Percentiles rank a stretch among this genome's conserved stretches.
These are phyloP conservation scores for Acanthamoeba healyi DNA, from an alignment of 208 protist genomes.

Conservation along the genomic window DNA sequence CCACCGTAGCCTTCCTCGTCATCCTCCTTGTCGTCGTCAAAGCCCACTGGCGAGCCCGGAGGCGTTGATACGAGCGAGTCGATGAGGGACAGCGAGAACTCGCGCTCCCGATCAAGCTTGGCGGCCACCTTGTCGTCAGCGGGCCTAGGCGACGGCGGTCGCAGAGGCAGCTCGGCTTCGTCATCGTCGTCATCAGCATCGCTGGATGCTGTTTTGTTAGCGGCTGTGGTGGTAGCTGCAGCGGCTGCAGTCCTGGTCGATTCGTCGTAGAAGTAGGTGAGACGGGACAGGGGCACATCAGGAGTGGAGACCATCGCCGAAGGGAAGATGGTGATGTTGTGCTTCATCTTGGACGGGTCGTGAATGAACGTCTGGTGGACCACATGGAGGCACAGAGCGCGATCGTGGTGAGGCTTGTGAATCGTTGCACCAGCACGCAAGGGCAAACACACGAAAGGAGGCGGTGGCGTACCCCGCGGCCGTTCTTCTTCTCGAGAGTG, in stretches of 20 bases:
- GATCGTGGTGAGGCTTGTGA: too few species aligned
- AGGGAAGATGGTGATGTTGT: conserved; percentile 44
- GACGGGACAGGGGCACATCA: neutral
- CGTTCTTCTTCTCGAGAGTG: conserved; percentile 54
- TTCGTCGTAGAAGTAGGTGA: conserved; percentile 41
- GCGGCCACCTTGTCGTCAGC: neutral
- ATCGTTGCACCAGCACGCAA: too few species aligned
- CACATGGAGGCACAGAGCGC: neutral
- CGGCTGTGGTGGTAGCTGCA: neutral
- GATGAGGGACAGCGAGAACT: conserved; percentile 33
- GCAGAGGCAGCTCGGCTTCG: neutral
- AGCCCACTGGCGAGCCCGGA: neutral
- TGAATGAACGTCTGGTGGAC: conserved; percentile 6
- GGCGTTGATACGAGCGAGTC: conserved; percentile 9
- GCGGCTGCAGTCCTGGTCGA: neutral
- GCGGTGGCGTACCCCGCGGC: neutral
- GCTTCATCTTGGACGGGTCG: conserved; percentile 42
- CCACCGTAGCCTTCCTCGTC: neutral
- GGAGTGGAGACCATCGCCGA: neutral
- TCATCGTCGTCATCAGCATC: neutral
- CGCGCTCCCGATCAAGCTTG: conserved; percentile 1
- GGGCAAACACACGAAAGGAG: too few species aligned
- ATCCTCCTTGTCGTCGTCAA: neutral
- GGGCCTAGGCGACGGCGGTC: conserved; percentile 6
- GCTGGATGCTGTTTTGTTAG: neutral